Evolutionary conservation across 73 alveolate genomes (phyloP), one percentile per base, ranked within the genome.

Genomic region (Strombidium stylifer): DNA sequence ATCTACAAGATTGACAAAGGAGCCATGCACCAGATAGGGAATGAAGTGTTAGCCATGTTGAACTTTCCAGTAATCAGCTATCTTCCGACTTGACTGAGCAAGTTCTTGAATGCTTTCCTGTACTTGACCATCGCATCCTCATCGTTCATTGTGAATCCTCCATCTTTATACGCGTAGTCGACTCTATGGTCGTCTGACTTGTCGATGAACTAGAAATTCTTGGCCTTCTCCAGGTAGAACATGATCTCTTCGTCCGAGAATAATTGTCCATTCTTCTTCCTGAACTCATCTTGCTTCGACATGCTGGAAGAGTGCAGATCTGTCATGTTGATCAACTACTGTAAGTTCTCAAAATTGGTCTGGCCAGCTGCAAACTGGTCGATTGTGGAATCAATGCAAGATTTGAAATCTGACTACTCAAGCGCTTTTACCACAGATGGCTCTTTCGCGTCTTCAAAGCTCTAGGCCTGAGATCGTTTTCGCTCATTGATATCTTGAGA

Each of bases 11-110:
- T 89, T 12, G 91, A 57, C 27, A 57, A 40, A 7, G 79, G 85
- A 2, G 57, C 57, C 97, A 90, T 90, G 44, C 95, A 90, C 31
- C 71, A 74, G 40, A 90, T 90, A 2, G 97, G 97, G 68, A 90
- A 85, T 11, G 92, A 71, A 24, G 76, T 60, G 12, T 69, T 54
- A 8, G 95, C 82, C 21, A 90, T 80, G 65, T 90, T 86, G 28
- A 90, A 61, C 37, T 68, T 73, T 3, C 97, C 97, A 16, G 85
- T 49, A 4, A 90, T 62, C 15, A 90, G 36, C 37, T 86, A 46
- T 58, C 67, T 82, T 11, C 97, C 97, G 21, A 90, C 64, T 56
- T 65, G 32, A 48, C 77, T 85, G 16, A 90, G 53, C 20, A 90
- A 37, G 44, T 90, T 95, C 61, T 85, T 86, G 7, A 92, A 95